Evolutionary conservation across 2,329 filamentous ascomycete genomes (phyloP).

Genomic region (Triangularia setosa): DNA sequence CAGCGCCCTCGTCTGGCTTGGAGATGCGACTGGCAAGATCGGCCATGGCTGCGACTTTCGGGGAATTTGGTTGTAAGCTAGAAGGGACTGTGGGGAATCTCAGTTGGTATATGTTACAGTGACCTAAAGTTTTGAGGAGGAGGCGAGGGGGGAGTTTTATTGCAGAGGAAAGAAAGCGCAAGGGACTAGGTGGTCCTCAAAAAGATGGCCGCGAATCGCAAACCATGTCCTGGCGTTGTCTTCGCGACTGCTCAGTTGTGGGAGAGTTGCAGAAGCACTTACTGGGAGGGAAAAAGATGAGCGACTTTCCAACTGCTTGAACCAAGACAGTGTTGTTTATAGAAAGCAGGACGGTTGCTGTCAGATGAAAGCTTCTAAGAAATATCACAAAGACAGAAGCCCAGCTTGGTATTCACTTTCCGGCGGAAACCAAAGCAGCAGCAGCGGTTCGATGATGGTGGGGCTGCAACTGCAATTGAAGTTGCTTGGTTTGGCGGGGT

Average conservation of each 20-base stretch:
- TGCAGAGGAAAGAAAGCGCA: neutral
- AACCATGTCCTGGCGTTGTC: neutral
- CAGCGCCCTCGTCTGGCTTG: slow-evolving; percentile 35
- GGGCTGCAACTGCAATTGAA: slow-evolving; percentile 10
- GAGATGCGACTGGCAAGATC: slow-evolving; percentile 52
- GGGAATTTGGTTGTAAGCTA: neutral
- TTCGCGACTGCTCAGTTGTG: neutral
- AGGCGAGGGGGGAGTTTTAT: neutral
- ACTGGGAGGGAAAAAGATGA: neutral
- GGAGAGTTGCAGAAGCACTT: neutral
- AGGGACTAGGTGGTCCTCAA: neutral
- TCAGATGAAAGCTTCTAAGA: neutral
- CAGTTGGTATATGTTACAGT: neutral
- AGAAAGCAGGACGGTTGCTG: neutral
- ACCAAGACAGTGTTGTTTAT: neutral
- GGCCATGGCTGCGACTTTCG: slow-evolving; percentile 34
- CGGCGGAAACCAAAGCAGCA: neutral
- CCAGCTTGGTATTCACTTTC: neutral
- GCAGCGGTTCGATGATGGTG: slow-evolving; percentile 10
- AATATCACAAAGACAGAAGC: slow-evolving; percentile 6
- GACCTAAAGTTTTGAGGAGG: neutral
- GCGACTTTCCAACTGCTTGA: neutral
- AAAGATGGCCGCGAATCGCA: neutral
- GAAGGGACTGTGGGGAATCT: neutral
- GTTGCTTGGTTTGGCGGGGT: slow-evolving; percentile 17